These are phyloP conservation scores for Populus alba DNA, from an alignment of 345 rosid genomes.

Conservation along the genomic window DNA sequence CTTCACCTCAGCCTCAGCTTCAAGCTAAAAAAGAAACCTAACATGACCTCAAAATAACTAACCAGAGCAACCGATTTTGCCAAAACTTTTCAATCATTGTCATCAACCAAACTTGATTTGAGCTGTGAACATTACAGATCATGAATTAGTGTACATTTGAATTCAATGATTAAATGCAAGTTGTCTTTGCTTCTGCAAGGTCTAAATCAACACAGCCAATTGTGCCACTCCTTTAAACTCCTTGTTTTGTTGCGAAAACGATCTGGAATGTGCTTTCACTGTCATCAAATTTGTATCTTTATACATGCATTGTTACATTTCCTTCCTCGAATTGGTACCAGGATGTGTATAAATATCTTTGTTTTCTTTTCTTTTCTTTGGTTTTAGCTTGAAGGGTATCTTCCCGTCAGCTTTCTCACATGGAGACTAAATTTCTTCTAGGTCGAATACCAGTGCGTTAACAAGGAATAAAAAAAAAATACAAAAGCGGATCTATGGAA, in stretches of 20 bases:
- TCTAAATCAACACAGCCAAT: background rate
- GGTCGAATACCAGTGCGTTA: too few relatives aligned
- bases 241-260: background rate
- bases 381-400: too few relatives aligned
- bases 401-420: too few relatives aligned
- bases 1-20: conserved; percentile 7
- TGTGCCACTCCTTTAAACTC: background rate
- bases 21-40: conserved; percentile 14
- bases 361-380: too few relatives aligned
- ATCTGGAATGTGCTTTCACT: too few relatives aligned
- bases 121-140: background rate
- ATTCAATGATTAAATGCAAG: background rate
- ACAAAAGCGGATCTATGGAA: too few relatives aligned
- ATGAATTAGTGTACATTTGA: background rate
- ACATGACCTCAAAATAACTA: conserved; percentile 4
- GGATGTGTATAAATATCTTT: too few relatives aligned
- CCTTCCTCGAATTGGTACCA: too few relatives aligned
- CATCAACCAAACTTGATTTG: background rate
- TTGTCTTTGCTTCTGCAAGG: background rate
- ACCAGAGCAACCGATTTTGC: background rate
- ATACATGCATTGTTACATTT: too few relatives aligned
- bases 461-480: too few relatives aligned
- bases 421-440: too few relatives aligned
- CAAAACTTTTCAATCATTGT: background rate
- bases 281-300: too few relatives aligned